A percentile compares a stretch with the other conserved stretches of the same genome.
Evolutionary conservation across 2,329 filamentous ascomycete genomes (phyloP).

Genomic region (Pseudogymnoascus sp.): DNA sequence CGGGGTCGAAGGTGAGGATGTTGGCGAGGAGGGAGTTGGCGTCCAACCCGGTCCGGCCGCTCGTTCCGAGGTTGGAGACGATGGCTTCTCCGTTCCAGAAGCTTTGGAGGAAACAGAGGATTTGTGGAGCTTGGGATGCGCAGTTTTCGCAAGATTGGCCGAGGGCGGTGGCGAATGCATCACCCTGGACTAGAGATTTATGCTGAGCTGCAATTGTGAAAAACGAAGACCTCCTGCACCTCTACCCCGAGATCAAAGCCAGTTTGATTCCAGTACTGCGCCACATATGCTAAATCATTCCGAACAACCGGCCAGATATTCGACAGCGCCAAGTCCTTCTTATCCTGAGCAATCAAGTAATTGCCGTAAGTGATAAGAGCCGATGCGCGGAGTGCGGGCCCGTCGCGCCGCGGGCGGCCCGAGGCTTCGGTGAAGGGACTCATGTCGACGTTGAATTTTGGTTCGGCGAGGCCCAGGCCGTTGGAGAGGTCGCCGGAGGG

Average conservation of each 20-base stretch:
- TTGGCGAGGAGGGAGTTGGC: slow-evolving; percentile 62
- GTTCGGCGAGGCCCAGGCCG: slow-evolving; percentile 55
- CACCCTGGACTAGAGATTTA: slow-evolving; percentile 62
- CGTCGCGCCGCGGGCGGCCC: slow-evolving; percentile 76
- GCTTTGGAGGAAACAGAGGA: slow-evolving; percentile 66
- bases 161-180: slow-evolving; percentile 56
- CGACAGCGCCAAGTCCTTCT: slow-evolving; percentile 34
- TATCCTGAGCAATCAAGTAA: slow-evolving; percentile 61
- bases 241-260: slow-evolving; percentile 82
- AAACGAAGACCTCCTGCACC: slow-evolving; percentile 67
- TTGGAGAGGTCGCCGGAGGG: slow-evolving; percentile 39
- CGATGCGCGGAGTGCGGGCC: slow-evolving; percentile 68
- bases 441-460: slow-evolving; percentile 64
- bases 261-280: slow-evolving; percentile 61
- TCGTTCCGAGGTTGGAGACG: slow-evolving; percentile 61
- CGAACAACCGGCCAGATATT: slow-evolving; percentile 67
- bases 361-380: slow-evolving; percentile 66
- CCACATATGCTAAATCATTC: slow-evolving; percentile 71
- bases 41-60: slow-evolving; percentile 60
- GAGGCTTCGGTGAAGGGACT: slow-evolving; percentile 55
- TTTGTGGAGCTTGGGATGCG: slow-evolving; percentile 54
- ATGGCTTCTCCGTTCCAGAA: slow-evolving; percentile 66
- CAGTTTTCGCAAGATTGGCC: slow-evolving; percentile 56
- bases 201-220: slow-evolving; percentile 69
- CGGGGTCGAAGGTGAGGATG: slow-evolving; percentile 65